Percentiles rank a stretch among this genome's conserved stretches.
phyloP scores from a whole-genome alignment of 2,329 filamentous ascomycete species.

The Dactylella cylindrospora region DNA sequence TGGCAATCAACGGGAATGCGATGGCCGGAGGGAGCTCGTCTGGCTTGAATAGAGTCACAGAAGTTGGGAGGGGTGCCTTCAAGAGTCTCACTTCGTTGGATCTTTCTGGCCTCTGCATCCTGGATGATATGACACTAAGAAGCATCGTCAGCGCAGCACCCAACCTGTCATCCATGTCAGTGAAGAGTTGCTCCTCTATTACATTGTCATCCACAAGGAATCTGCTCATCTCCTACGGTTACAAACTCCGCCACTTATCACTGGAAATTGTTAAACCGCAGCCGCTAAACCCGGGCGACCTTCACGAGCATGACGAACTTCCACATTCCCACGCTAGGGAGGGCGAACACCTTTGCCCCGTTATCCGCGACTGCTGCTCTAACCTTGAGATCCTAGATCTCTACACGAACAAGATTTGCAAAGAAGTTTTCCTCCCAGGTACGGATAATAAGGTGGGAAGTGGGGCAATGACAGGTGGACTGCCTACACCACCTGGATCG shows the following conservation, averaged over 20 bases:
- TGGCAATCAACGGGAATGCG: constrained; percentile 19
- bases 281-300: neutral
- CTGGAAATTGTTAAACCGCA: constrained; percentile 20
- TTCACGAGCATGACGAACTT: neutral
- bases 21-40: too few relatives aligned
- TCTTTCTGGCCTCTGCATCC: constrained; percentile 2
- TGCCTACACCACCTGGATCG: constrained; percentile 37
- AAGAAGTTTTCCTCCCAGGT: constrained; percentile 13
- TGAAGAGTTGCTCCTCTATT: constrained; percentile 10
- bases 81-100: constrained; percentile 3
- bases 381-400: constrained; percentile 19
- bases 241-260: constrained; percentile 1
- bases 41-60: too few relatives aligned
- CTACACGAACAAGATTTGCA: constrained; percentile 39
- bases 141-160: neutral
- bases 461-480: constrained; percentile 30
- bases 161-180: neutral
- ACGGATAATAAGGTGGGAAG: neutral
- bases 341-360: constrained; percentile 29
- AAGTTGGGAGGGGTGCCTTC: neutral
- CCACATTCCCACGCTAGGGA: constrained; percentile 8
- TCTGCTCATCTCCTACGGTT: constrained; percentile 9
- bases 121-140: constrained; percentile 6
- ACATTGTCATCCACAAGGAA: constrained; percentile 13
- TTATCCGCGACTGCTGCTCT: constrained; percentile 17